Percentiles rank a stretch among this genome's conserved stretches.
These are phyloP conservation scores for Venturia aucupariae DNA, from an alignment of 2,329 filamentous ascomycete species.

Conservation along the genomic window DNA sequence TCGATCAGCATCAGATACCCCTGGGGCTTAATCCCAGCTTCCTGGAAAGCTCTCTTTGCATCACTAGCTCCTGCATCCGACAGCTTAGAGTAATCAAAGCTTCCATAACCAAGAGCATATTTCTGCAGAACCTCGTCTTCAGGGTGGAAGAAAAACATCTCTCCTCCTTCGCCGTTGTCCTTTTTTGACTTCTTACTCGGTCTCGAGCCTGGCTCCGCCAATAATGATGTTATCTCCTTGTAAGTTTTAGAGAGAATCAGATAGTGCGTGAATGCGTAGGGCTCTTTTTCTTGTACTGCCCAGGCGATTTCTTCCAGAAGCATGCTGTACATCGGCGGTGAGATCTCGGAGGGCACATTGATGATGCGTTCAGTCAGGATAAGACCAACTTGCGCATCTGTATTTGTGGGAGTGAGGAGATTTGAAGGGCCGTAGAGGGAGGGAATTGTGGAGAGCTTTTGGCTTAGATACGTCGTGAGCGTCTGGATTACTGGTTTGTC, in stretches of 20 bases:
- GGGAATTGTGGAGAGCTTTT: slow-evolving; percentile 42
- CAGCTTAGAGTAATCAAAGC: slow-evolving; percentile 70
- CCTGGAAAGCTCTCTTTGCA: slow-evolving; percentile 89
- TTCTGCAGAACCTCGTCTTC: slow-evolving; percentile 86
- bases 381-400: slow-evolving; percentile 58
- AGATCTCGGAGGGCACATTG: slow-evolving; percentile 91
- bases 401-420: slow-evolving; percentile 26
- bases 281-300: slow-evolving; percentile 82
- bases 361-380: slow-evolving; percentile 89
- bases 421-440: slow-evolving; percentile 40
- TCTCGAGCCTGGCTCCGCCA: slow-evolving; percentile 47
- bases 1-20: slow-evolving; percentile 85
- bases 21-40: slow-evolving; percentile 75
- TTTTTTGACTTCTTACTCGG: slow-evolving; percentile 36
- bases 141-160: slow-evolving; percentile 78
- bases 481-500: slow-evolving; percentile 63
- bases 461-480: slow-evolving; percentile 61
- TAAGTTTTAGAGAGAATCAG: slow-evolving; percentile 90
- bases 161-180: slow-evolving; percentile 36
- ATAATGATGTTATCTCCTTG: slow-evolving; percentile 70
- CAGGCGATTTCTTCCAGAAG: slow-evolving; percentile 82
- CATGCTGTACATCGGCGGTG: slow-evolving; percentile 92
- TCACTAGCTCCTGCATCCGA: slow-evolving; percentile 71
- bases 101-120: slow-evolving; percentile 60
- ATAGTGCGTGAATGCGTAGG: slow-evolving; percentile 89